phyloP scores from a whole-genome alignment of 176 grass and related monocot species.

The Avena sativa region DNA sequence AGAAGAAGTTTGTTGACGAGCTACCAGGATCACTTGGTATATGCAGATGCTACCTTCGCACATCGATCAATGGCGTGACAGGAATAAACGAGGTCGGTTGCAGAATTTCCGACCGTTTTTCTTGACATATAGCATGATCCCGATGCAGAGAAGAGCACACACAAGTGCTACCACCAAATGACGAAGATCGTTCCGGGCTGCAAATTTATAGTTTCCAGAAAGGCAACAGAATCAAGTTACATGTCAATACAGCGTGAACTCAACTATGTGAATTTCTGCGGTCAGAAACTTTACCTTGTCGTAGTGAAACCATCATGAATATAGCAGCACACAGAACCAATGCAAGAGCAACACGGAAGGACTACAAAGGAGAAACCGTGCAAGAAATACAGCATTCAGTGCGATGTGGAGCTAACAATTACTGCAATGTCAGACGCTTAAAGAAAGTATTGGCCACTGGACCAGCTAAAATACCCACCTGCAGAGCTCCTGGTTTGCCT shows the following conservation, averaged over 20 bases:
- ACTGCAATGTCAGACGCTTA: neutral
- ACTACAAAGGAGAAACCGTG: slow-evolving; percentile 59
- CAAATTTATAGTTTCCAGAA: neutral
- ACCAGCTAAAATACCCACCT: slow-evolving; percentile 53
- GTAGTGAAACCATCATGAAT: slow-evolving; percentile 76
- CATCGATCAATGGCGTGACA: slow-evolving; percentile 50
- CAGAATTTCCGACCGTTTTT: slow-evolving; percentile 77
- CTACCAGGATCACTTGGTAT: neutral
- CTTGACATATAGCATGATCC: slow-evolving; percentile 62
- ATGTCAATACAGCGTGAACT: neutral
- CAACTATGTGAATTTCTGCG: neutral
- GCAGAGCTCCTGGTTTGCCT: slow-evolving; percentile 59
- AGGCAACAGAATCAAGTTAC: neutral
- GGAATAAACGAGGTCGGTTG: slow-evolving; percentile 74
- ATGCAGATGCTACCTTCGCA: neutral
- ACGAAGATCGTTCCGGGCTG: slow-evolving; percentile 65
- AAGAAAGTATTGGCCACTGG: neutral
- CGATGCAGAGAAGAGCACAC: slow-evolving; percentile 67
- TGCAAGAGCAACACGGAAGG: slow-evolving; percentile 79
- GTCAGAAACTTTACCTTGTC: slow-evolving; percentile 63
- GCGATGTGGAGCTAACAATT: neutral
- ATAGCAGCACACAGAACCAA: slow-evolving; percentile 67
- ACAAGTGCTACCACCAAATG: slow-evolving; percentile 67
- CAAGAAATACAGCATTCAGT: neutral
- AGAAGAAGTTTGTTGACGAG: neutral